Base-by-base conservation (phyloP, 139 green algal species). In the Zygnema cylindricum region DNA sequence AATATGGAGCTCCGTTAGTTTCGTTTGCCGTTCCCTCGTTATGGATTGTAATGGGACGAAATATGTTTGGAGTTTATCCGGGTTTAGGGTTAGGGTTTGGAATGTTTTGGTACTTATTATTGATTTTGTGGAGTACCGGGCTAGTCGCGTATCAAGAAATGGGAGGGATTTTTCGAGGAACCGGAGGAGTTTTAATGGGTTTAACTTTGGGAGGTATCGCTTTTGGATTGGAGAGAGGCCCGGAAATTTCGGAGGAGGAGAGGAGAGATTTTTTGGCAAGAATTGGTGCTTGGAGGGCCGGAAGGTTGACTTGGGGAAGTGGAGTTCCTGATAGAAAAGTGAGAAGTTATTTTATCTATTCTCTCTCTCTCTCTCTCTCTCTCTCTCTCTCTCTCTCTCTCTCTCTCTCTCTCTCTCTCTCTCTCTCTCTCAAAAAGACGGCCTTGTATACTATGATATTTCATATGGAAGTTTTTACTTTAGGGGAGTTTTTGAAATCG, bases 321-420 rank as follows among this genome's bases (percentile, higher is more conserved):
- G 85, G 85, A 43, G 85, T 90, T n/a, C 85, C 85, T 22, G 78
- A 77, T 55, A 77, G 85, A 30, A 90, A 76, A 78, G 85, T 90
- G 84, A 81, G 85, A n/a, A 36, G 75, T 32, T 42, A 21, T 16
- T 30, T 23, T 42, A n/a, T 2, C 76, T 82, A 30, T 33, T 54
- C 32, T 23, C 0, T 33, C 57, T 23, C 32, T 42, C 30, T 25
- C 33, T 1, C 76, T 43, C 63, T 0, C 76, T 25, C 7, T 43
- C 22, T 2, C 76, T 75, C 32, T 75, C 76, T 75, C 76, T 83
- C 76, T 75, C 38, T 83, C 76, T 30, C n/a, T n/a, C n/a, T n/a
- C n/a, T n/a, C n/a, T n/a, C n/a, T n/a, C n/a, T n/a, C n/a, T n/a
- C n/a, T n/a, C n/a, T n/a, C n/a, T n/a, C n/a, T n/a, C n/a, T n/a